Evolutionary conservation across 192 early-diverging fungal genomes (phyloP).

Genomic region (Cetraspora pellucida): DNA sequence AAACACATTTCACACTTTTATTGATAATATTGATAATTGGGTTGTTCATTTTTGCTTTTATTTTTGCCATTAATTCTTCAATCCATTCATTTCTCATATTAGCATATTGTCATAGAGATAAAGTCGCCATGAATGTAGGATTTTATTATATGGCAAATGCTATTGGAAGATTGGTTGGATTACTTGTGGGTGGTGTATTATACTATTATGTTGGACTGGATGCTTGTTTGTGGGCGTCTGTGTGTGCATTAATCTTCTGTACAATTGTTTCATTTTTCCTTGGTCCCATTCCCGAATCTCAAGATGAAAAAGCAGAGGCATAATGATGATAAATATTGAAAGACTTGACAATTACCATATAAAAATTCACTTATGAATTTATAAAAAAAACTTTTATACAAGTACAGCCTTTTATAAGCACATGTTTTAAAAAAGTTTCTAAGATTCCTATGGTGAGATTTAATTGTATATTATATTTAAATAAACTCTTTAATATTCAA

Average conservation of each 20-base stretch:
- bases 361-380: too few relatives aligned
- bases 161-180: slow-evolving; percentile 23
- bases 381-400: too few relatives aligned
- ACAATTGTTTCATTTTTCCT: slow-evolving; percentile 3
- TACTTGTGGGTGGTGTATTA: slow-evolving; percentile 27
- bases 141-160: slow-evolving; percentile 38
- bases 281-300: slow-evolving; percentile 21
- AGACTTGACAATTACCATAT: too few relatives aligned
- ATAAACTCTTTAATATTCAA: too few relatives aligned
- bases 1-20: neutral
- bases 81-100: slow-evolving; percentile 34
- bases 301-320: too few relatives aligned
- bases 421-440: too few relatives aligned
- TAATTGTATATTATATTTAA: too few relatives aligned
- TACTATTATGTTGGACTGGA: slow-evolving; percentile 3
- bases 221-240: slow-evolving; percentile 30
- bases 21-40: slow-evolving; percentile 9
- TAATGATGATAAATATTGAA: too few relatives aligned
- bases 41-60: slow-evolving; percentile 29
- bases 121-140: slow-evolving; percentile 35
- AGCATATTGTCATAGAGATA: slow-evolving; percentile 32
- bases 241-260: slow-evolving; percentile 20
- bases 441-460: too few relatives aligned
- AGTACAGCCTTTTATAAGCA: too few relatives aligned
- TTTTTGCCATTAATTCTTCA: slow-evolving; percentile 34